Base-by-base conservation (phyloP, 2,329 filamentous ascomycete species). In the Penicillium expansum region DNA sequence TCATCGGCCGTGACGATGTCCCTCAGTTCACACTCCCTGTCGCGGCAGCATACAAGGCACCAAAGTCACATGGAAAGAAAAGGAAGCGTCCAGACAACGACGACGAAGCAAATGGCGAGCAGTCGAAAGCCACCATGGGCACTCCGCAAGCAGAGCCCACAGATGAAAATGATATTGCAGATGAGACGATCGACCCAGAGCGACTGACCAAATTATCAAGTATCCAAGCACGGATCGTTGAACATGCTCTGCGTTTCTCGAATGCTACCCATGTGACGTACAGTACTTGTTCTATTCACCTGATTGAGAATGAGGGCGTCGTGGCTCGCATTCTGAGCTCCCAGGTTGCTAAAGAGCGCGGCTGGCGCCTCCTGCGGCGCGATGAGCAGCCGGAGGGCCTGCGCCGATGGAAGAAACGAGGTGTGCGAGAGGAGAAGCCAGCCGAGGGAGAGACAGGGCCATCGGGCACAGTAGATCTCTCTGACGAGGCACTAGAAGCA, bases 241-340 rank as follows among this genome's bases (percentile, higher is more conserved):
- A 88, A 45, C 94, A 97, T 71, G 92, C 94, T 0, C 88, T 97
- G 74, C 75, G 78, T 22, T 99, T 97, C 65, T 88, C 91, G 0
- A 80, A 82, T 1, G 91, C 91, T 0, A 81, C 72, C 13, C 87
- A 85, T 62, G 86, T 97, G 42, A 92, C 91, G 0, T 99, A 97
- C 71, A 96, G 92, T 33, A 97, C 94, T 0, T 99, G 94, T 71
- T 97, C 93, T 0, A 78, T 96, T 2, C 88, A 97, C 70, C 83
- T 85, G 0, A 84, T 90, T 62, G 94, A 99, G 73, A 97, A 99
- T 67, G 94, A 99, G 74, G 76, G 82, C 1, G 92, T 97, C 0
- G 91, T 97, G 0, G 75, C 87, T 55, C 81, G 83, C 45, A 89
- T 91, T 1, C 77, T 97, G 37, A 72, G 74, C 7, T 93, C 90